Conservation (phyloP, 2,329 filamentous ascomycete species). For the Verticillium dahliae region DNA sequence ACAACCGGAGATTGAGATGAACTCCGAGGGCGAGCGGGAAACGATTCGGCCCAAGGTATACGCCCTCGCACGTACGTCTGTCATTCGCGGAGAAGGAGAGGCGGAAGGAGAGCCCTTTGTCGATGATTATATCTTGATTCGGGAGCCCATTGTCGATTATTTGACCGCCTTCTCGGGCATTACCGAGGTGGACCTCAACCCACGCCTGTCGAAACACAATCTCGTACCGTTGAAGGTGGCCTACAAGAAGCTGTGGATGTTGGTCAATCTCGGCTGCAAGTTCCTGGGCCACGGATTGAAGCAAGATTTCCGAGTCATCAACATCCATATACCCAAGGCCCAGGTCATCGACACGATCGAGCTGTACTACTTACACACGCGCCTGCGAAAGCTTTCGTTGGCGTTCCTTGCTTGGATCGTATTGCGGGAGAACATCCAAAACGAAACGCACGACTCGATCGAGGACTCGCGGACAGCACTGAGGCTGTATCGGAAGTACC, state of each 20-base stretch:
- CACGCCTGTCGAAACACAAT: constrained; percentile 69
- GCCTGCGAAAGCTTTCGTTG: constrained; percentile 80
- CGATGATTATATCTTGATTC: constrained; percentile 92
- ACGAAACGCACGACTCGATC: constrained; percentile 88
- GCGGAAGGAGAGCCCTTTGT: constrained; percentile 84
- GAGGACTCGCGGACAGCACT: constrained; percentile 91
- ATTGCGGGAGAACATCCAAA: constrained; percentile 89
- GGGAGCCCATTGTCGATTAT: constrained; percentile 90
- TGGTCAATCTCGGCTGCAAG: constrained; percentile 87
- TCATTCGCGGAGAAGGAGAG: constrained; percentile 73
- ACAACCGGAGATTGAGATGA: constrained; percentile 92
- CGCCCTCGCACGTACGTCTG: constrained; percentile 87
- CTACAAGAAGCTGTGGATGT: constrained; percentile 97
- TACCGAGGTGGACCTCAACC: constrained; percentile 75
- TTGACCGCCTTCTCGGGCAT: constrained; percentile 93
- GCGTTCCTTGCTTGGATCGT: constrained; percentile 89
- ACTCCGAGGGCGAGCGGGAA: constrained; percentile 85
- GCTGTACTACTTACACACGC: constrained; percentile 75
- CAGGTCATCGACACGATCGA: constrained; percentile 95
- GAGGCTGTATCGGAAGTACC: constrained; percentile 81
- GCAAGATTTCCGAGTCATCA: constrained; percentile 96
- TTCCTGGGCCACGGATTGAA: constrained; percentile 92
- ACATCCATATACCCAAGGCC: constrained; percentile 84
- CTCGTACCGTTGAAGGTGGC: constrained; percentile 82
- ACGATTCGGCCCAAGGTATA: constrained; percentile 88